Base-by-base conservation (phyloP, 2,329 filamentous ascomycete genomes). In the Meredithiella fracta region DNA sequence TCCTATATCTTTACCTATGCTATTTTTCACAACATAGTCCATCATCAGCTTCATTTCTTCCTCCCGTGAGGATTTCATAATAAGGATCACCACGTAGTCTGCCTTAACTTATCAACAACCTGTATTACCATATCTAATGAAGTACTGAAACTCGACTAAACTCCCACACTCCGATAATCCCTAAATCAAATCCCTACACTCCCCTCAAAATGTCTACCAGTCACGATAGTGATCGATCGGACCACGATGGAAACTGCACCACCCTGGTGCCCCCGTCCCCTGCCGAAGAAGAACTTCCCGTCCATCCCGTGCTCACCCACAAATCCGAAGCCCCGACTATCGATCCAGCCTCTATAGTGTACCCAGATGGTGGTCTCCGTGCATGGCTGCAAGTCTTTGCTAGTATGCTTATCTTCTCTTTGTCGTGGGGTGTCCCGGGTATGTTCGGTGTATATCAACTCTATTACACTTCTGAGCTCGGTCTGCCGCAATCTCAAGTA, bases 361-460 rank as follows among this genome's bases (percentile, higher is more conserved):
- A 60, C 1, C 73, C 73, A 0, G 72, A 75, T 49, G 72, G 74
- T 25, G 74, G 74, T 11, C 60, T 68, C 51, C 60, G 63, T 14
- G 75, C 73, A 15, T 78, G 75, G 75, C 68, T 67, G 0, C 75
- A 77, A 61, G 73, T 77, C 7, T 50, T 73, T 20, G 71, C 73
- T 5, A 69, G 69, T 31, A 66, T 72, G 42, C 66, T 75, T 29
- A 66, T 75, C 64, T 75, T 73, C 62, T 68, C 68, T 54, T 63
- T 78, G 57, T 69, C 73, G 3, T 77, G 74, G 72, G 75, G 75
- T 54, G 73, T 72, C 54, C 68, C 71, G 2, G 65, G 70, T 3
- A 69, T 72, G 1, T 78, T 75, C 59, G 75, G 69, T 55, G 72
- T 73, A 62, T 75, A 86, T 56, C 75, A 78, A 62, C 66, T 81